phyloP scores from a whole-genome alignment of 1,284 basidiomycete species.

The Anthracocystis walkeri region DNA sequence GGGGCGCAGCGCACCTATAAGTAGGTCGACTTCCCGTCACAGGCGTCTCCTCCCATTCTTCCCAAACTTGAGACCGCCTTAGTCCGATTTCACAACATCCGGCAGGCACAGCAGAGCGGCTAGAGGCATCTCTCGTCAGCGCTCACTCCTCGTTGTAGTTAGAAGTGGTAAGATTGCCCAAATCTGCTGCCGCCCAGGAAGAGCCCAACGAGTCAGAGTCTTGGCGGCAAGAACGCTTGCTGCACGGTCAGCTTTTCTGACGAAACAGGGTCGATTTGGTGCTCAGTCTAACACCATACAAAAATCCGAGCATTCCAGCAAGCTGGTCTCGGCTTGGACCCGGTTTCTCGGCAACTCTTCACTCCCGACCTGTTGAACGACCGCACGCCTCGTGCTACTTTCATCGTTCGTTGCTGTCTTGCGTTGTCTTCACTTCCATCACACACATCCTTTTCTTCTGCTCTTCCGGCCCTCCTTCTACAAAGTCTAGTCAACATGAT shows the following conservation, averaged over 20 bases:
- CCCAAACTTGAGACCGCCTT: not conserved
- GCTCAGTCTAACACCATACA: not conserved
- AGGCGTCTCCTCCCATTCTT: not conserved
- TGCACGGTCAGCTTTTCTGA: slow-evolving; percentile 4
- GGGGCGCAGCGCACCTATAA: not conserved
- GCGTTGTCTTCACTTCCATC: too few relatives aligned
- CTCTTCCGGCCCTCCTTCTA: too few relatives aligned
- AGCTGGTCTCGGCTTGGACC: slow-evolving; percentile 7
- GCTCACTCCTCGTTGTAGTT: not conserved
- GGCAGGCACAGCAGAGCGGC: not conserved
- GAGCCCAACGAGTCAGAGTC: not conserved
- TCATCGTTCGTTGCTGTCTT: not conserved
- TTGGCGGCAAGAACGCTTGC: not conserved
- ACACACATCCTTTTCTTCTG: too few relatives aligned
- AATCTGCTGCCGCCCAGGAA: not conserved
- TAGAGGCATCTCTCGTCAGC: not conserved
- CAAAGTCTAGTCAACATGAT: slow-evolving; percentile 43
- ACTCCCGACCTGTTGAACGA: slow-evolving; percentile 9
- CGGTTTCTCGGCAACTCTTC: slow-evolving; percentile 28
- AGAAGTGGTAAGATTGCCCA: not conserved
- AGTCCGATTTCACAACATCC: not conserved
- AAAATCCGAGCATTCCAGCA: slow-evolving; percentile 2
- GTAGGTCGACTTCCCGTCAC: not conserved
- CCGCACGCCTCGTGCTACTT: not conserved
- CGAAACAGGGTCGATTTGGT: not conserved